These are phyloP conservation scores for Neofusicoccum sp. DNA, from an alignment of 2,329 filamentous ascomycete genomes.

Conservation along the genomic window DNA sequence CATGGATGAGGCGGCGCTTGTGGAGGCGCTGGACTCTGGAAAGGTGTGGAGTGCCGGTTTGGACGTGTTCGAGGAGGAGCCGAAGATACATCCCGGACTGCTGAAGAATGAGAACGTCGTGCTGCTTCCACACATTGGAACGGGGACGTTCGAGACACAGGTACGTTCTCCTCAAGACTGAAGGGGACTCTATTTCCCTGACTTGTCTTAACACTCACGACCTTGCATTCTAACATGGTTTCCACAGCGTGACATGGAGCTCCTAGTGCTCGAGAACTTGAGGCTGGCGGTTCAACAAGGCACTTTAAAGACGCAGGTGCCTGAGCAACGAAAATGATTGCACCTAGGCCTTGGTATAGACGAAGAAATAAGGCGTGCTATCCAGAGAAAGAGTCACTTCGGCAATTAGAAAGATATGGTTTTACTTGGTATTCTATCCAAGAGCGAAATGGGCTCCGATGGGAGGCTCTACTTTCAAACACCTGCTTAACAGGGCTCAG, in stretches of 20 bases:
- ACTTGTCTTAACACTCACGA: background rate
- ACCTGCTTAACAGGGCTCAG: no score
- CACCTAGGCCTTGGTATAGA: background rate
- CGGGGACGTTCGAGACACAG: slow-evolving; percentile 59
- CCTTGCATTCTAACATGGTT: background rate
- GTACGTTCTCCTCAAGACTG: slow-evolving; percentile 26
- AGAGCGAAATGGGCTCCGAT: no score
- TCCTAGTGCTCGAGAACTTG: slow-evolving; percentile 58
- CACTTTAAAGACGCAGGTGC: slow-evolving; percentile 58
- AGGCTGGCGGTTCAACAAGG: slow-evolving; percentile 56
- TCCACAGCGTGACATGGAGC: slow-evolving; percentile 54
- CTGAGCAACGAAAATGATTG: slow-evolving; percentile 52
- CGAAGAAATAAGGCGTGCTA: background rate
- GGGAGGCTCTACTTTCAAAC: no score
- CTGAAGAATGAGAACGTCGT: slow-evolving; percentile 52
- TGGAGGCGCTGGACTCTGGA: slow-evolving; percentile 52
- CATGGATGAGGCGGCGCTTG: slow-evolving; percentile 57
- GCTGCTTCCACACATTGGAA: slow-evolving; percentile 60
- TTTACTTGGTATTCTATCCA: no score
- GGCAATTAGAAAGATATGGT: no score
- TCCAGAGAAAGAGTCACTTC: no score
- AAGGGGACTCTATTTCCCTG: no score
- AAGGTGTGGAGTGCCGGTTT: slow-evolving; percentile 56
- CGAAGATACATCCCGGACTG: slow-evolving; percentile 52
- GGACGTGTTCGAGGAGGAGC: slow-evolving; percentile 60